Evolutionary conservation across 225 moss, liverwort and hornwort species (phyloP).

Genomic region (Polytrichum commune): DNA sequence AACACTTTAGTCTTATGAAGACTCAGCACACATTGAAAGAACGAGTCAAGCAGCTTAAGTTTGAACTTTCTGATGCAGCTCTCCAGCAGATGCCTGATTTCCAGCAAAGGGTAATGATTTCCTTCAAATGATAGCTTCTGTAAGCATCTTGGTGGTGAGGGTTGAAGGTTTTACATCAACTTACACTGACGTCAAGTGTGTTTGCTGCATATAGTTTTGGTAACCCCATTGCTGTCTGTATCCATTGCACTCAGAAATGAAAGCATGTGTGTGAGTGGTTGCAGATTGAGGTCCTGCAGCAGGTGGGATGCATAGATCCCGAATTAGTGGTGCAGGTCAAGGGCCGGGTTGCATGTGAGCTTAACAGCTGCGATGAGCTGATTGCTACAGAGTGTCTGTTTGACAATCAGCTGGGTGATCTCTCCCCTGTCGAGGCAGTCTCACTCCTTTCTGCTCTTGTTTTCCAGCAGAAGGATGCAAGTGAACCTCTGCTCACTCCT

Average conservation of each 20-base stretch:
- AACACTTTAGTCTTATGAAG: slow-evolving; percentile 75
- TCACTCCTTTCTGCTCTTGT: slow-evolving; percentile 95
- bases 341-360: slow-evolving; percentile 97
- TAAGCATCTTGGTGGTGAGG: background rate
- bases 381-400: slow-evolving; percentile 96
- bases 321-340: slow-evolving; percentile 96
- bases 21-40: slow-evolving; percentile 88
- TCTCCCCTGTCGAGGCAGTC: slow-evolving; percentile 91
- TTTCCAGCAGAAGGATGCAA: slow-evolving; percentile 89
- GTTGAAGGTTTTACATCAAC: background rate
- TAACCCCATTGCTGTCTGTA: no score
- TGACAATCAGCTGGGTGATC: slow-evolving; percentile 94
- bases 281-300: slow-evolving; percentile 94
- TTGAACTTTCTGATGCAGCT: slow-evolving; percentile 96
- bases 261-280: background rate
- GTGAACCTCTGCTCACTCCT: slow-evolving; percentile 82
- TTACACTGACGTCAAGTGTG: background rate
- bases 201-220: background rate
- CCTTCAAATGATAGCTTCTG: background rate
- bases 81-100: slow-evolving; percentile 99
- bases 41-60: slow-evolving; percentile 88
- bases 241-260: no score
- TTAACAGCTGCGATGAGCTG: slow-evolving; percentile 96
- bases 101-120: slow-evolving; percentile 73
- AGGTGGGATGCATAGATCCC: slow-evolving; percentile 79